Evolutionary conservation across 768 basidiomycete species (phyloP).

Genomic region (Gautieria morchelliformis): DNA sequence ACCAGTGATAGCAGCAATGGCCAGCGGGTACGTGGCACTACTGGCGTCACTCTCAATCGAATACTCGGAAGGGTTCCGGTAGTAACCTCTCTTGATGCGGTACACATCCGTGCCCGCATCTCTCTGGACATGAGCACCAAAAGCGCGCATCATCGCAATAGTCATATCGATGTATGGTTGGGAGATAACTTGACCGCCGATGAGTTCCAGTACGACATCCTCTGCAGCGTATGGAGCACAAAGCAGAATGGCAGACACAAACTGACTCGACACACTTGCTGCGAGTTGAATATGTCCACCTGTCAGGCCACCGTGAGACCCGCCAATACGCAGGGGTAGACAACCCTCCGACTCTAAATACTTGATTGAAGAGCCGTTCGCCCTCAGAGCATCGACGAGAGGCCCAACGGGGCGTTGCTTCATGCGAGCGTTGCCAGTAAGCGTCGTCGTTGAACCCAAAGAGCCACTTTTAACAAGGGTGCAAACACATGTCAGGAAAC

Average conservation of each 20-base stretch:
- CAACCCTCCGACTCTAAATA: constrained; percentile 78
- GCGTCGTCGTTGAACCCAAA: constrained; percentile 48
- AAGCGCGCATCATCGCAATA: constrained; percentile 92
- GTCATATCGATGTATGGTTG: constrained; percentile 99
- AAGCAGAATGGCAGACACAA: constrained; percentile 92
- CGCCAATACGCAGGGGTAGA: constrained; percentile 78
- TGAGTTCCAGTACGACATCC: constrained; percentile 81
- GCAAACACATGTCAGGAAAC: constrained; percentile 95
- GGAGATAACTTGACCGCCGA: constrained; percentile 91
- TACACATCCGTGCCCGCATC: constrained; percentile 71
- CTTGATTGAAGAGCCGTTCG: constrained; percentile 69
- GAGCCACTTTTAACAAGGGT: constrained; percentile 58
- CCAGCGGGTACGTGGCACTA: constrained; percentile 93
- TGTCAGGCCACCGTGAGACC: constrained; percentile 56
- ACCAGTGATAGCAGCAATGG: constrained; percentile 96
- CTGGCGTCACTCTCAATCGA: constrained; percentile 93
- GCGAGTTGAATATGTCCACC: constrained; percentile 81
- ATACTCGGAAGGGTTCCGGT: constrained; percentile 72
- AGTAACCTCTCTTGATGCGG: constrained; percentile 61
- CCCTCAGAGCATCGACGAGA: constrained; percentile 77
- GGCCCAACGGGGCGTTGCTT: constrained; percentile 97
- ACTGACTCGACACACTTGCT: constrained; percentile 94
- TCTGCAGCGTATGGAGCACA: constrained; percentile 89
- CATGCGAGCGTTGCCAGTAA: constrained; percentile 98
- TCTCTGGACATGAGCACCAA: constrained; percentile 72